phyloP scores from a whole-genome alignment of 768 basidiomycete genomes.

The Infundibulicybe gibba region DNA sequence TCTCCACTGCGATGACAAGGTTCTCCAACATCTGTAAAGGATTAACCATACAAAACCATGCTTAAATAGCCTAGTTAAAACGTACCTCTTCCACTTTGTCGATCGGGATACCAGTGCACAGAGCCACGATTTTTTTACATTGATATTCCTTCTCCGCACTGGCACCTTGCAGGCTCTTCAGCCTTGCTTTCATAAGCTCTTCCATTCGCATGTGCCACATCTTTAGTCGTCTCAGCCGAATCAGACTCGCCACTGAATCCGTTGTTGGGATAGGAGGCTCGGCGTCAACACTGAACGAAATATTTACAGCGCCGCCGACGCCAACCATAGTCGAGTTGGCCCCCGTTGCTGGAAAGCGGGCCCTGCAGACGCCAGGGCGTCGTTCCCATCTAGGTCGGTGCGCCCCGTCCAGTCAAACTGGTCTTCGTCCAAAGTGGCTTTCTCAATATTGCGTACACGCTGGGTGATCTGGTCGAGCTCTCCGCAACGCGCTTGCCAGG shows the following conservation, averaged over 20 bases:
- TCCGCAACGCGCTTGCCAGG: constrained; percentile 67
- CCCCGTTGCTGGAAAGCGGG: constrained; percentile 71
- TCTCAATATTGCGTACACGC: constrained; percentile 80
- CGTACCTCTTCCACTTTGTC: constrained; percentile 90
- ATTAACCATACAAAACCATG: constrained; percentile 1
- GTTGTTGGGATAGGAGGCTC: constrained; percentile 68
- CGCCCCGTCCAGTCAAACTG: constrained; percentile 89
- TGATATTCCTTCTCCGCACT: constrained; percentile 88
- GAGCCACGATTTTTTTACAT: constrained; percentile 86
- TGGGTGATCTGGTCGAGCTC: constrained; percentile 83
- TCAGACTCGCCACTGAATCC: constrained; percentile 57
- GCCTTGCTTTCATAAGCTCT: constrained; percentile 63
- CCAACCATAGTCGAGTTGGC: constrained; percentile 63
- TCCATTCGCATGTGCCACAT: constrained; percentile 84
- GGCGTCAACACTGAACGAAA: constrained; percentile 59
- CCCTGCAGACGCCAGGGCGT: constrained; percentile 38
- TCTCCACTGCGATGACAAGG: constrained; percentile 83
- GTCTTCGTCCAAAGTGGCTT: constrained; percentile 75
- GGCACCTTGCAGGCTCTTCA: constrained; percentile 70
- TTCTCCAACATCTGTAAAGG: constrained; percentile 72
- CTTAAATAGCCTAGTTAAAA: constrained; percentile 9
- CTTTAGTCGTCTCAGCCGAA: constrained; percentile 72
- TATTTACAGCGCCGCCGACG: constrained; percentile 61
- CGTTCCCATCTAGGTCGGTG: constrained; percentile 36
- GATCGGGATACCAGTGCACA: constrained; percentile 82